Conservation (phyloP, 495 filamentous ascomycete genomes). For the Xylaria bambusicola region DNA sequence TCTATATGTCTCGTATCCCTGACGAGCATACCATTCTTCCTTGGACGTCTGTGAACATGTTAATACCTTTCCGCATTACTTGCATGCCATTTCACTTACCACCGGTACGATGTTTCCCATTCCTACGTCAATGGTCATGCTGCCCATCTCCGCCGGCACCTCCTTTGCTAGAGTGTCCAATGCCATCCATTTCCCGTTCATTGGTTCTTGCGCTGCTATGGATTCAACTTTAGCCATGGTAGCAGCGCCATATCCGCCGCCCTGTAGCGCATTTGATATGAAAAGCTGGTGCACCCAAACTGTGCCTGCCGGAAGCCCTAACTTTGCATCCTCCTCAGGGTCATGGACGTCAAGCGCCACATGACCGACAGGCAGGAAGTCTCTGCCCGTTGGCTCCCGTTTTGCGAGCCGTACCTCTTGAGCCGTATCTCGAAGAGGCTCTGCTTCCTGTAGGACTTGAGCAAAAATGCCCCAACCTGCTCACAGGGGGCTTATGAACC, state of each 20-base stretch:
- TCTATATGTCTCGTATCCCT: conserved; percentile 44
- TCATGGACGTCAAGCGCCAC: conserved; percentile 38
- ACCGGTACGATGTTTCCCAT: conserved; percentile 21
- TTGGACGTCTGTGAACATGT: conserved; percentile 31
- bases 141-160: conserved; percentile 24
- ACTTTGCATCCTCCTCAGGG: conserved; percentile 28
- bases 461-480: background rate
- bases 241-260: conserved; percentile 38
- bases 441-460: conserved; percentile 27
- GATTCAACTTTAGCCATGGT: conserved; percentile 40
- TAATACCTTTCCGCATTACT: background rate
- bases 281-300: conserved; percentile 43
- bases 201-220: conserved; percentile 33
- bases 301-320: conserved; percentile 28
- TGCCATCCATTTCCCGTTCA: conserved; percentile 35
- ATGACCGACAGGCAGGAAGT: conserved; percentile 46
- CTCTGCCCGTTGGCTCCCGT: conserved; percentile 27
- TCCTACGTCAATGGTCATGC: conserved; percentile 20
- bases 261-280: conserved; percentile 39
- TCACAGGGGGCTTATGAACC: conserved; percentile 19
- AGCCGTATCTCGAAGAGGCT: conserved; percentile 35
- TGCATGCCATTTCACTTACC: conserved; percentile 24
- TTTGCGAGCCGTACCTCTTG: conserved; percentile 29
- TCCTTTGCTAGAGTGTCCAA: conserved; percentile 38
- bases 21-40: conserved; percentile 61